Base-by-base conservation (phyloP, 768 basidiomycete genomes). In the Pleurotus salmoneostramineus region DNA sequence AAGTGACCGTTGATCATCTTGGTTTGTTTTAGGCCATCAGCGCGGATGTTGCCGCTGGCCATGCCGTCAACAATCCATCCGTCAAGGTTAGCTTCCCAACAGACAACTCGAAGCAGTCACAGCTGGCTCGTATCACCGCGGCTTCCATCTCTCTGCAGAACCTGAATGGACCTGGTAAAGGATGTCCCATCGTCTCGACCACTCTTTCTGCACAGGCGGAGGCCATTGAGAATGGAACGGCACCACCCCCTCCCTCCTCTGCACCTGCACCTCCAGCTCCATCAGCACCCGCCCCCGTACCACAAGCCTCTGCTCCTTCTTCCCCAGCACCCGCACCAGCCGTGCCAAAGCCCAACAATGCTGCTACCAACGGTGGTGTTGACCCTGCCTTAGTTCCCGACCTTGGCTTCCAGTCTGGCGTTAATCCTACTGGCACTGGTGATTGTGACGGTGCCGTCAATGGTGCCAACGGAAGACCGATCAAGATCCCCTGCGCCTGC, bases 101-200 rank as follows among this genome's bases (percentile, higher is more conserved):
- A 1, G 86, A 83, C 62, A 72, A 76, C 61, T 83, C 81, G 6
- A 76, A 73, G 57, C 69, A 67, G 6, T 81, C 82, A 50, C 75
- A 83, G 64, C 68, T 79, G 46, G 74, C 82, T 0, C 83, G 89
- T 35, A 73, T 91, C 59, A 72, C 82, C 47, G 77, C 87, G 27
- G 78, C 83, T 5, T 64, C 83, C 8, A 78, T 88, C 44, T 86
- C 89, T 5, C 72, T 91, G n/a, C 89, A 91, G 72, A 91, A 91
- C 68, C 68, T 91, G 37, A 73, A 77, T 50, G 89, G 88, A 1
- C 76, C 85, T 0, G 89, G 88, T 37, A 68, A 77, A 5, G 89
- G 88, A 11, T 90, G 87, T 67, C 88, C 88, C 3, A 80, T 81
- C 11, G 80, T 79, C 1, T 78, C 85, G 6, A 87, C 88, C 0